Conservation (phyloP, 2,329 filamentous ascomycete species). For the Pseudogymnoascus sp. region DNA sequence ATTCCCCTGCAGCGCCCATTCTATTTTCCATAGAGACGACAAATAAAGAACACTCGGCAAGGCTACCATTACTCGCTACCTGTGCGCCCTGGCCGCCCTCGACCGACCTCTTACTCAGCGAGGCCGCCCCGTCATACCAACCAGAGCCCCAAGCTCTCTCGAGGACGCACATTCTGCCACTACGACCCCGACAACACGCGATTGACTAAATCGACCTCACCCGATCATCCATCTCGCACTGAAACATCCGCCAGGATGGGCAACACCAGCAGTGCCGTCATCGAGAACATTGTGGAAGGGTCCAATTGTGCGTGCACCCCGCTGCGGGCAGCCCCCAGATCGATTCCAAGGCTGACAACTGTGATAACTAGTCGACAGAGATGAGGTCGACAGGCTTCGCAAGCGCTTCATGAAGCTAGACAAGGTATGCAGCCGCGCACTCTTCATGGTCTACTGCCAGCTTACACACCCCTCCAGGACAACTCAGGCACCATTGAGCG, state of each 20-base stretch:
- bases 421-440: conserved; percentile 54
- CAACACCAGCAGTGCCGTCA: conserved; percentile 63
- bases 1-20: not conserved
- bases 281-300: conserved; percentile 92
- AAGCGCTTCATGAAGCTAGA: conserved; percentile 99
- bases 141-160: conserved; percentile 3
- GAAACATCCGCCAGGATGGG: conserved; percentile 44
- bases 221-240: not conserved
- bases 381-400: conserved; percentile 89
- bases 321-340: not conserved
- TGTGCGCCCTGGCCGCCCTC: not conserved
- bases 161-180: not conserved
- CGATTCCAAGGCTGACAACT: conserved; percentile 7
- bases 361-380: conserved; percentile 68
- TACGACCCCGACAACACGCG: not conserved
- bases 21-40: not conserved
- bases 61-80: not conserved
- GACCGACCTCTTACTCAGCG: not conserved
- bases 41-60: not conserved
- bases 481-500: conserved; percentile 97
- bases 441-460: not conserved
- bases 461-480: conserved; percentile 52
- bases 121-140: not conserved
- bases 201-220: not conserved
- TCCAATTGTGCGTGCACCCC: conserved; percentile 69